These are phyloP conservation scores for Neoscytalidium dimidiatum DNA, from an alignment of 2,329 filamentous ascomycete species.

Conservation along the genomic window DNA sequence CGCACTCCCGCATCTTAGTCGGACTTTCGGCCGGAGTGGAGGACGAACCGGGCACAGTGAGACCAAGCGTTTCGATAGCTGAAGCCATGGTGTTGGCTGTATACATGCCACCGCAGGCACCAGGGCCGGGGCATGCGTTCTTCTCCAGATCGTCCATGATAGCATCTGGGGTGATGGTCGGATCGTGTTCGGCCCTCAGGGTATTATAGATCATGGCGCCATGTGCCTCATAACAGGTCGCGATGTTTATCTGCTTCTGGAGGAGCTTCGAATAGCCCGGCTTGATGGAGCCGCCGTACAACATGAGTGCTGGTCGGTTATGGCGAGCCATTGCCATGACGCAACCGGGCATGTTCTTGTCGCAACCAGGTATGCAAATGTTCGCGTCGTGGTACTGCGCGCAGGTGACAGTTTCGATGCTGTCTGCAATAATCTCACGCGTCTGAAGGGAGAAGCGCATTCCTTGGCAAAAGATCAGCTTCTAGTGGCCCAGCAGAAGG, in stretches of 20 bases:
- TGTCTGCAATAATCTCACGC: constrained; percentile 90
- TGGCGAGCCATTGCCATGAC: constrained; percentile 89
- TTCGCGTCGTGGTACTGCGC: constrained; percentile 92
- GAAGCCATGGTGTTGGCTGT: constrained; percentile 94
- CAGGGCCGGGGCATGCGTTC: constrained; percentile 75
- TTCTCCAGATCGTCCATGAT: constrained; percentile 82
- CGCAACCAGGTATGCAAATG: constrained; percentile 89
- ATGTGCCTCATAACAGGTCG: constrained; percentile 82
- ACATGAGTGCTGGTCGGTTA: constrained; percentile 91
- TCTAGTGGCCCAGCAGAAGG: background rate
- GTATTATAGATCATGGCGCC: constrained; percentile 80
- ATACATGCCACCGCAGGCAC: constrained; percentile 90
- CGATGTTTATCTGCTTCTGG: constrained; percentile 81
- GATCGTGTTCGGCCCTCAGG: constrained; percentile 69
- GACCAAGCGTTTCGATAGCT: constrained; percentile 84
- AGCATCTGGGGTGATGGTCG: constrained; percentile 70
- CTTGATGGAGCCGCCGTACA: constrained; percentile 89
- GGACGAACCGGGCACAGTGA: constrained; percentile 79
- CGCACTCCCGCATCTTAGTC: constrained; percentile 84
- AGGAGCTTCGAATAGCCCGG: constrained; percentile 81
- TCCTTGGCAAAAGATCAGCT: constrained; percentile 51
- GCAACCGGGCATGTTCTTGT: constrained; percentile 97
- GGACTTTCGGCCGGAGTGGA: constrained; percentile 80
- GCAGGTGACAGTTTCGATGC: constrained; percentile 88
- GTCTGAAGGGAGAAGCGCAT: constrained; percentile 94